Conservation (phyloP, 2,329 filamentous ascomycete species). For the Ophiocordyceps camponoti-rufipedis region DNA sequence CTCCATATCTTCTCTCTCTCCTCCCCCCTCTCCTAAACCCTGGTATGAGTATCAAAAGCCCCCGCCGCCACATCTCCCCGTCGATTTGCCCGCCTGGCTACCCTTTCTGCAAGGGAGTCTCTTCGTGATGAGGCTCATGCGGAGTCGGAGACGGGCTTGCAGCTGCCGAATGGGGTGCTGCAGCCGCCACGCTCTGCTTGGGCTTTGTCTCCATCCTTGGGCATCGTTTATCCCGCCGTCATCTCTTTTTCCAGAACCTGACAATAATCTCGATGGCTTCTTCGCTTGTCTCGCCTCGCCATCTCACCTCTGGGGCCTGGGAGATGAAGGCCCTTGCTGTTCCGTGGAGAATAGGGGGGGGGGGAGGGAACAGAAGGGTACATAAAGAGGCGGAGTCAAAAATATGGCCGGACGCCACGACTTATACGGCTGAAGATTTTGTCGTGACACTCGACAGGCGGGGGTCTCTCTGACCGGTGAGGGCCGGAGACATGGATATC, state of each 20-base stretch:
- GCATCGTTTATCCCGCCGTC: not conserved
- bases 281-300: not conserved
- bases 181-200: not conserved
- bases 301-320: not conserved
- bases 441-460: not conserved
- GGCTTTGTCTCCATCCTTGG: not conserved
- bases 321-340: not conserved
- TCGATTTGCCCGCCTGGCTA: not conserved
- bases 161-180: not conserved
- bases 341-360: not conserved
- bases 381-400: too few species aligned
- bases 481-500: not conserved
- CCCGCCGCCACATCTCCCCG: not conserved
- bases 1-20: not conserved
- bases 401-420: not conserved
- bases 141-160: not conserved
- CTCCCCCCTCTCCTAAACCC: not conserved
- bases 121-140: not conserved
- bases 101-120: not conserved
- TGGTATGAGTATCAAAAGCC: not conserved
- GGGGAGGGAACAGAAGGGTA: too few species aligned
- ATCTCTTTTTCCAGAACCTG: not conserved
- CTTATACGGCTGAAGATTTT: not conserved
- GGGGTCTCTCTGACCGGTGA: not conserved
- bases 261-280: not conserved